Percentiles rank a stretch among this genome's conserved stretches.
phyloP scores from a whole-genome alignment of 2,329 filamentous ascomycete species.

The Colletotrichum cereale region DNA sequence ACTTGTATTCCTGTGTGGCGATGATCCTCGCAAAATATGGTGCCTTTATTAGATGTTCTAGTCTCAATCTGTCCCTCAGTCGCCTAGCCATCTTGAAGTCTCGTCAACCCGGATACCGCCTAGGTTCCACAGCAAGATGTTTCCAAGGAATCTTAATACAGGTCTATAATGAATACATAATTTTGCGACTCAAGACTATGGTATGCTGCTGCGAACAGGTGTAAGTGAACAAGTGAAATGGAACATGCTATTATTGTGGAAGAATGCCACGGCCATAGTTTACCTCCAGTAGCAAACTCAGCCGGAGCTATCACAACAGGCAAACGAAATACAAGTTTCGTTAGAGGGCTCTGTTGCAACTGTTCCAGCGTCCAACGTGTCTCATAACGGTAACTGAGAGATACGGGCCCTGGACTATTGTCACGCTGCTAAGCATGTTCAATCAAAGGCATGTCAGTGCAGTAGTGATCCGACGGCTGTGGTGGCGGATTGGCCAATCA shows the following conservation, averaged over 20 bases:
- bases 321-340: no score
- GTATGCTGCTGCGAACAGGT: background rate
- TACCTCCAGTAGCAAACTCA: no score
- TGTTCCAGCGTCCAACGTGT: no score
- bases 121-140: background rate
- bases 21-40: background rate
- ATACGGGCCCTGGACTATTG: no score
- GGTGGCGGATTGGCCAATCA: slow-evolving; percentile 21
- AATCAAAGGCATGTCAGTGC: background rate
- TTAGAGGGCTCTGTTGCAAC: no score
- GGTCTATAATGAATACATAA: background rate
- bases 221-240: no score
- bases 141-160: background rate
- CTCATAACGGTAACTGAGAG: no score
- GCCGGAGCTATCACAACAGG: no score
- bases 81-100: background rate
- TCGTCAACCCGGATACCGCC: background rate
- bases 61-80: background rate
- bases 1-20: background rate
- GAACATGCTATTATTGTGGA: no score
- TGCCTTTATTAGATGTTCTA: background rate
- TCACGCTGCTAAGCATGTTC: background rate
- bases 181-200: background rate
- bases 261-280: no score
- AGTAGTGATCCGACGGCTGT: background rate